phyloP scores from a whole-genome alignment of 306 rosid genomes.

The Alnus rubra region DNA sequence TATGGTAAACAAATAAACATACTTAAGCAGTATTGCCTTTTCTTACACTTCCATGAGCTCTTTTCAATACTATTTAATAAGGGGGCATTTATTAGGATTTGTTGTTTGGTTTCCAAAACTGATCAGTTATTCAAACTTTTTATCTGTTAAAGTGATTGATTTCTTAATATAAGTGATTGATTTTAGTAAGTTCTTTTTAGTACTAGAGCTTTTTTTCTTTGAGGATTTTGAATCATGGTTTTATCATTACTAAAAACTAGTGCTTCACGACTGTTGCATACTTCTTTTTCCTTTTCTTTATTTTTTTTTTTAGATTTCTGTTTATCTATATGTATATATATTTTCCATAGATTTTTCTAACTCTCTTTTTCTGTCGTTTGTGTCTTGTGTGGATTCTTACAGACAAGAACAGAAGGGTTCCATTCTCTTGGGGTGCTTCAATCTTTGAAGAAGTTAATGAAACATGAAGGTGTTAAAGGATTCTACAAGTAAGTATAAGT shows the following conservation, averaged over 20 bases:
- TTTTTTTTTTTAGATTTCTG: constrained; percentile 14
- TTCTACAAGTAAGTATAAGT: constrained; percentile 90
- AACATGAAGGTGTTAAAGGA: constrained; percentile 80
- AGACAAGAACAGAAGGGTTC: constrained; percentile 90
- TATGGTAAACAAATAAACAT: neutral
- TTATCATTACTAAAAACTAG: neutral
- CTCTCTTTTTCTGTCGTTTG: neutral
- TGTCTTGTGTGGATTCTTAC: constrained; percentile 8
- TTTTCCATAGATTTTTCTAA: constrained; percentile 17
- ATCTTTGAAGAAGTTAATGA: constrained; percentile 65
- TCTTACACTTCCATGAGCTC: neutral
- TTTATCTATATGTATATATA: neutral
- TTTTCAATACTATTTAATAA: neutral
- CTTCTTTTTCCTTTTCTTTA: neutral
- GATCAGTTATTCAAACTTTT: neutral
- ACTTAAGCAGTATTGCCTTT: neutral
- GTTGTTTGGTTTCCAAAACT: neutral
- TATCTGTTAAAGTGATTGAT: neutral
- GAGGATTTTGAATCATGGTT: neutral
- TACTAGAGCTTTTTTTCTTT: neutral
- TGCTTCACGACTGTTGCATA: neutral
- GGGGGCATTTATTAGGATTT: neutral
- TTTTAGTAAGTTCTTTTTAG: constrained; percentile 10
- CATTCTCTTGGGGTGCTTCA: constrained; percentile 72
- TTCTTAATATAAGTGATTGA: neutral